These are phyloP conservation scores for Mortierella alpina DNA, from an alignment of 192 early-diverging fungal genomes.

Conservation along the genomic window DNA sequence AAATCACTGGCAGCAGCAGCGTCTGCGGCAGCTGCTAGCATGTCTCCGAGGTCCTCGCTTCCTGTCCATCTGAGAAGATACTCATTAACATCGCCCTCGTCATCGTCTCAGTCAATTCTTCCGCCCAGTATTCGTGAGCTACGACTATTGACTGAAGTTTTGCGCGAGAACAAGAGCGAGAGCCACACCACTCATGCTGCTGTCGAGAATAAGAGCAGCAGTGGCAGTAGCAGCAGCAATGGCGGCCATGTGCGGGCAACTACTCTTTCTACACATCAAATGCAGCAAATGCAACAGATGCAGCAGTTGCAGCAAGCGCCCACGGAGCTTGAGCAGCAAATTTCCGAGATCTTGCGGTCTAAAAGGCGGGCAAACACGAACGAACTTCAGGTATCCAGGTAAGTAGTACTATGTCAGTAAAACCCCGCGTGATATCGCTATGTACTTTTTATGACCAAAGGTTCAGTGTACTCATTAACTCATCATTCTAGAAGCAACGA, in stretches of 20 bases:
- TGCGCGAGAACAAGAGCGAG: too few species aligned
- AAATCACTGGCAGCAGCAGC: not conserved
- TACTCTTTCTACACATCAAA: not conserved
- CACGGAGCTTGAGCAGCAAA: slow-evolving; percentile 33
- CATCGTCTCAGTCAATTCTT: not conserved
- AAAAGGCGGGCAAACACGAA: slow-evolving; percentile 8
- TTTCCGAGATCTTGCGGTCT: slow-evolving; percentile 33
- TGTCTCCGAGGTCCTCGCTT: not conserved
- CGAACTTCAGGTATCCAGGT: not conserved
- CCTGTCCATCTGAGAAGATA: slow-evolving; percentile 10
- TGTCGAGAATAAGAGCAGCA: not conserved
- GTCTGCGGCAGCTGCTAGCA: not conserved
- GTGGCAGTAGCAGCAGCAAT: not conserved
- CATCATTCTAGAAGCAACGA: too few species aligned
- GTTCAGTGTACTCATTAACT: too few species aligned
- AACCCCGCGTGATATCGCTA: not conserved
- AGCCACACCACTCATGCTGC: too few species aligned
- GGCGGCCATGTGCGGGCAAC: slow-evolving; percentile 6
- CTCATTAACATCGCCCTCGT: not conserved
- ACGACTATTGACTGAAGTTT: too few species aligned
- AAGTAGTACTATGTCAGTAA: slow-evolving; percentile 1
- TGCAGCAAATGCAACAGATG: not conserved
- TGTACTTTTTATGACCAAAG: not conserved
- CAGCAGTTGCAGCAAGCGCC: not conserved
- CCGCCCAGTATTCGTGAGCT: not conserved